These are phyloP conservation scores for Nematocida ausubeli DNA, from an alignment of 371 early-diverging fungal species.

Conservation along the genomic window DNA sequence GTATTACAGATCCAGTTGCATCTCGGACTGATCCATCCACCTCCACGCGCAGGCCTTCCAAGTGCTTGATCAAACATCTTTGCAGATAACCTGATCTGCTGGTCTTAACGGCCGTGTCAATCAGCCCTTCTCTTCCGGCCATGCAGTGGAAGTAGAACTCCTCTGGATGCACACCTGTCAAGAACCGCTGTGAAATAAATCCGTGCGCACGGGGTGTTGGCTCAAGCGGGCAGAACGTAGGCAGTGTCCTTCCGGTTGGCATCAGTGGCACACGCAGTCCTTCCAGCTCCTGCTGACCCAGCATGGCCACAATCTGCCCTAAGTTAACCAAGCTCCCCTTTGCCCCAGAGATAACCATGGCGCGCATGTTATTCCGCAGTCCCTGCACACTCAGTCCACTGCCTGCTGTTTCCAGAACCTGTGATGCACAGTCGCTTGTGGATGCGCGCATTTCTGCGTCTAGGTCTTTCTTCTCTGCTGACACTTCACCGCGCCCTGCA, in stretches of 20 bases:
- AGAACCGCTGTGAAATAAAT: slow-evolving; percentile 91
- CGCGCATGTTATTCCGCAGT: slow-evolving; percentile 92
- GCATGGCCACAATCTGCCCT: slow-evolving; percentile 89
- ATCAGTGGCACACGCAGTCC: slow-evolving; percentile 95
- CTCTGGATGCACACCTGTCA: slow-evolving; percentile 94
- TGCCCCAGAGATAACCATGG: slow-evolving; percentile 96
- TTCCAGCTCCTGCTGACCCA: slow-evolving; percentile 98
- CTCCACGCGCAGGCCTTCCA: slow-evolving; percentile 87
- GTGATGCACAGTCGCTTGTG: slow-evolving; percentile 77
- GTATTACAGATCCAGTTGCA: slow-evolving; percentile 83
- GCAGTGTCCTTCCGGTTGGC: slow-evolving; percentile 90
- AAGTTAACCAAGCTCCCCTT: slow-evolving; percentile 96
- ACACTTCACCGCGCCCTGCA: slow-evolving; percentile 24
- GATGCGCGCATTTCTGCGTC: slow-evolving; percentile 12
- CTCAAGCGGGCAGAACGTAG: slow-evolving; percentile 74
- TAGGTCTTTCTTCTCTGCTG: slow-evolving; percentile 20
- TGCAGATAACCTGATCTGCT: slow-evolving; percentile 97
- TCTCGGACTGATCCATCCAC: slow-evolving; percentile 94
- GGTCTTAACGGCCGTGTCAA: slow-evolving; percentile 99
- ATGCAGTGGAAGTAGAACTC: slow-evolving; percentile 80
- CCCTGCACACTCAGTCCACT: slow-evolving; percentile 75
- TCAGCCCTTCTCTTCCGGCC: slow-evolving; percentile 99
- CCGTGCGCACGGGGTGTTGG: slow-evolving; percentile 90
- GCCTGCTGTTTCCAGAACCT: slow-evolving; percentile 75
- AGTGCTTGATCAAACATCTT: slow-evolving; percentile 96